Evolutionary conservation across 2,329 filamentous ascomycete species (phyloP).

Genomic region (Leptographium flavum): DNA sequence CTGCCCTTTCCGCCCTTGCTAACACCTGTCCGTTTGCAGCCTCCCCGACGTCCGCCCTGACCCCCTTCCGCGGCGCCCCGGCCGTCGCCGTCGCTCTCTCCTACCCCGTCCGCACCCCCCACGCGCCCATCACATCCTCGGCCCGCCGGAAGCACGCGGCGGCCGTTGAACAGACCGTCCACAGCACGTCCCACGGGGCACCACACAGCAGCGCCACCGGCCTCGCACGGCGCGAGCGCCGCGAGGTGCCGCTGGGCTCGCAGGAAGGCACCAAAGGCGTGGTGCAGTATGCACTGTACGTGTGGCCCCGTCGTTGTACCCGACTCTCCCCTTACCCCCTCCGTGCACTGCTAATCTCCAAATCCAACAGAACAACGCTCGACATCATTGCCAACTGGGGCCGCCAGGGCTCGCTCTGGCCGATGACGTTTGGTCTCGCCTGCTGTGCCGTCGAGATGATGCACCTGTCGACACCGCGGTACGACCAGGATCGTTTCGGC

Average conservation of each 20-base stretch:
- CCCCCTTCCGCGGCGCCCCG: constrained; percentile 42
- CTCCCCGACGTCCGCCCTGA: constrained; percentile 33
- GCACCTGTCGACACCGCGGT: constrained; percentile 75
- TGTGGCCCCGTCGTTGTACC: too few species aligned
- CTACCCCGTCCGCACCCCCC: constrained; percentile 37
- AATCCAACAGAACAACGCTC: constrained; percentile 53
- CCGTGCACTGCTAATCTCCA: too few species aligned
- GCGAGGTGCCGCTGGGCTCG: constrained; percentile 63
- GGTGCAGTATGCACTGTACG: constrained; percentile 77
- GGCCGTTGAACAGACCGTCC: constrained; percentile 27
- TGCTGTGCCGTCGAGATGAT: constrained; percentile 92
- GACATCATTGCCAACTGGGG: constrained; percentile 76
- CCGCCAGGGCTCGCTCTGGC: constrained; percentile 73
- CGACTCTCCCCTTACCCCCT: too few species aligned
- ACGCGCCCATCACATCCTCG: constrained; percentile 51
- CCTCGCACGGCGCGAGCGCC: constrained; percentile 40
- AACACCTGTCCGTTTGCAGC: constrained; percentile 18
- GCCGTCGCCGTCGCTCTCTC: constrained; percentile 20
- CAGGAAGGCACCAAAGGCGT: constrained; percentile 68
- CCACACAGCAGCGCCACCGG: constrained; percentile 27
- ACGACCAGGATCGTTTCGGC: constrained; percentile 77
- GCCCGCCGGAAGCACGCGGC: constrained; percentile 48
- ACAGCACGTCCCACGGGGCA: constrained; percentile 27
- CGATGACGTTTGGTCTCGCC: constrained; percentile 76
- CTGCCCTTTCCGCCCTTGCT: neutral